Evolutionary conservation across 129 eudicot genomes (phyloP), one percentile per base, ranked within the genome.

Genomic region (Arctium minus): DNA sequence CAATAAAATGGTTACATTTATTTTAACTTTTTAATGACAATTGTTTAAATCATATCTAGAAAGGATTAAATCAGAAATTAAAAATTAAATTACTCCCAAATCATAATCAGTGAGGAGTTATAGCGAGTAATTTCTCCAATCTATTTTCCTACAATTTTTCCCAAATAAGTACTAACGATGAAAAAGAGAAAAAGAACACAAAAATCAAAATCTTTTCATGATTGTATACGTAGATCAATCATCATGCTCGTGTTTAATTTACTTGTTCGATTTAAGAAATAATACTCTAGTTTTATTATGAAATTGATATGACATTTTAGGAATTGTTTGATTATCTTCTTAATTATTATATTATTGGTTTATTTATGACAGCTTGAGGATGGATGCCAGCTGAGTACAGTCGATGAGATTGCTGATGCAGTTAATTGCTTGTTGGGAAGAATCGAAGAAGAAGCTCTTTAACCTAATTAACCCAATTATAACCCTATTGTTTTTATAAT

Each of bases 341-440:
- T 17, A 31, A 36, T 75, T 9, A 17, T 48, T 74, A 2, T 48
- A 56, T 53, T 0, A 3, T 50, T 56, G 65, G 77, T 68, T 13
- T 38, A 50, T 15, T n/a, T 2, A 70, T 70, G 44, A 8, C 86
- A 88, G 91, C 82, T 88, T 32, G 88, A 88, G 83, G 86, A 85
- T 37, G 92, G 86, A 53, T 86, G 92, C 88, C 84, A 75, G 39
- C 74, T 89, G 80, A 72, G 29, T 74, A 81, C 90, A 38, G 85
- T 70, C 1, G 90, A 86, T 40, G 92, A 86, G 42, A 86, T 86
- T 37, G 92, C 92, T 60, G 72, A 73, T 11, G 90, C 90, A 12
- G 86, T 86, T 73, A 79, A 89, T 81, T 81, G 73, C 79, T 72
- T 81, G 62, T 70, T 91, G 77, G 89, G 84, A 22, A 85, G 84